Evolutionary conservation across 192 early-diverging fungal genomes (phyloP), one percentile per base, ranked within the genome.

Genomic region (Coemansia aciculifera): DNA sequence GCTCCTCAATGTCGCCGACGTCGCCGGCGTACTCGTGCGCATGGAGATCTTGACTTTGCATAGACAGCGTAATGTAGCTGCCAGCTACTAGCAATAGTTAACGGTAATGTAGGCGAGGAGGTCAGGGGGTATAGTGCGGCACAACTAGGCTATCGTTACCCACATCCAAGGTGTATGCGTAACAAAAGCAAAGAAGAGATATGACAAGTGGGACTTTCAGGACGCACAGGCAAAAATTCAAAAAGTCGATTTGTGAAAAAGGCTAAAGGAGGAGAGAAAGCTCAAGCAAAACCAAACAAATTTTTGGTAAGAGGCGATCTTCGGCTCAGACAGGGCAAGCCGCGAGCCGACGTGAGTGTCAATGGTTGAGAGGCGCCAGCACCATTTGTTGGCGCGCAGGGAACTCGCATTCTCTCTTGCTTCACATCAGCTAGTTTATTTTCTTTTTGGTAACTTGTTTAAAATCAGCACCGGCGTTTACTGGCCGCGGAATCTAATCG

Each of bases 1-100:
- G 63, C 24, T 71, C 69, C 11, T 73, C 79, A 31, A 73, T 36
- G 34, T 64, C 64, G 56, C 54, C 64, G 59, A n/a, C 51, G 21
- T 39, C 40, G 29, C 56, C 32, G 56, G 23, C 23, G 43, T 67
- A 24, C 39, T 59, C 56, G 56, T 52, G 32, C 8, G n/a, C 23
- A 27, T 36, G 49, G 10, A 13, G 46, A 21, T 56, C 38, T 12
- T 65, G 63, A 23, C 43, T 31, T 52, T 57, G 54, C 54, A 57
- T 57, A 57, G 54, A 31, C 54, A 31, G 54, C 17, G 13, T 29
- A 32, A 17, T n/a, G 27, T 15, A 31, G 24, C 27, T 13, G 52
- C 52, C 51, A 29, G 52, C 52, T 31, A 17, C 34, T 15, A 15
- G 6, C 29, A 32, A 32, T 17, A 34, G 52, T 56, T 52, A 27